A percentile compares a stretch with the other conserved stretches of the same genome.
phyloP scores from a whole-genome alignment of 768 basidiomycete species.

The Clitopilus passeckerianus region DNA sequence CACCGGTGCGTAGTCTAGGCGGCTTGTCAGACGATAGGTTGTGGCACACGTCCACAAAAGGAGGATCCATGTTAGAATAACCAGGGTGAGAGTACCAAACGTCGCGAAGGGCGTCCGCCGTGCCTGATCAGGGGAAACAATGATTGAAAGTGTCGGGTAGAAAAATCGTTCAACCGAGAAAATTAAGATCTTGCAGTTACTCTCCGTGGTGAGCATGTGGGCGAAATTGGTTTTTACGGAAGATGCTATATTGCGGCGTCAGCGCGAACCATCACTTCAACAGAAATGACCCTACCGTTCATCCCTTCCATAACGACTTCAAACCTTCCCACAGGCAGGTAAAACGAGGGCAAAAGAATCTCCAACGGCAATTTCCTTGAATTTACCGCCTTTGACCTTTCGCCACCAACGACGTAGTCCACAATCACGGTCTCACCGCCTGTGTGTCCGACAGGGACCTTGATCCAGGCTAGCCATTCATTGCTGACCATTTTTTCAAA shows the following conservation, averaged over 20 bases:
- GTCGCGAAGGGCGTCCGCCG: slow-evolving; percentile 11
- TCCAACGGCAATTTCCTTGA: slow-evolving; percentile 28
- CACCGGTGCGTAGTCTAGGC: slow-evolving; percentile 23
- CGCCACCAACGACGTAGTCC: slow-evolving; percentile 57
- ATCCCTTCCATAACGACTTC: slow-evolving; percentile 54
- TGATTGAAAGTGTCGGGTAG: slow-evolving; percentile 46
- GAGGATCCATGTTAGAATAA: slow-evolving; percentile 22
- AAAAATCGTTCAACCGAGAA: slow-evolving; percentile 56
- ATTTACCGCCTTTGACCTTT: slow-evolving; percentile 14
- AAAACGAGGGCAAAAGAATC: slow-evolving; percentile 67
- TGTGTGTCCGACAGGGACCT: slow-evolving; percentile 47
- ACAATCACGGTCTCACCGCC: slow-evolving; percentile 50
- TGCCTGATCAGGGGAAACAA: slow-evolving; percentile 16
- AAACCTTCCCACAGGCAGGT: slow-evolving; percentile 61
- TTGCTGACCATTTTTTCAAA: slow-evolving; percentile 52
- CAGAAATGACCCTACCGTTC: slow-evolving; percentile 38
- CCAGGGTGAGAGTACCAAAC: slow-evolving; percentile 11
- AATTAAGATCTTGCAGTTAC: slow-evolving; percentile 47
- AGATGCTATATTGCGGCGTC: slow-evolving; percentile 12
- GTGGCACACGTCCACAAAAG: slow-evolving; percentile 21
- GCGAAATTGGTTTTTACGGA: slow-evolving; percentile 52
- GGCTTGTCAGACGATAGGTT: slow-evolving; percentile 19
- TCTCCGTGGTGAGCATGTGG: slow-evolving; percentile 36
- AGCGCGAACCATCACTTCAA: slow-evolving; percentile 6
- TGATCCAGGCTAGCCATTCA: slow-evolving; percentile 65